A percentile compares a stretch with the other conserved stretches of the same genome.
Conservation (phyloP, 805 yeast species). For the Ogataea haglerorum region DNA sequence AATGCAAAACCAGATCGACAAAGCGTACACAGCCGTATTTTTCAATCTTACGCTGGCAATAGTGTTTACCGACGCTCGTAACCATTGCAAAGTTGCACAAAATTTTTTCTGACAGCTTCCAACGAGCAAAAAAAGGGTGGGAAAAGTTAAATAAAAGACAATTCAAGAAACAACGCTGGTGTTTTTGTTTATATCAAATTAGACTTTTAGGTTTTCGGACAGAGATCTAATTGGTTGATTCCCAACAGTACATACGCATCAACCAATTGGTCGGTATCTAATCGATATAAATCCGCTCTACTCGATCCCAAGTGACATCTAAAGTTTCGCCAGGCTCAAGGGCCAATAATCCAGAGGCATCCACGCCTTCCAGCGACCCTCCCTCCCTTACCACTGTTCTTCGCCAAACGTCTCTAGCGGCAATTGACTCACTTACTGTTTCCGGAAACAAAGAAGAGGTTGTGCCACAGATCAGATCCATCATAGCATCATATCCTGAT, state of each 20-base stretch:
- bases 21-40: conserved; percentile 1
- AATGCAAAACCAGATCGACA: background rate
- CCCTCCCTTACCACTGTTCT: conserved; percentile 1
- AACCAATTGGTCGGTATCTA: conserved; percentile 7
- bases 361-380: conserved; percentile 18
- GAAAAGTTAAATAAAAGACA: conserved; percentile 7
- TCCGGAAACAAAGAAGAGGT: background rate
- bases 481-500: background rate
- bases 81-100: conserved; percentile 7
- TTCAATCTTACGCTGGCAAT: background rate
- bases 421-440: conserved; percentile 1
- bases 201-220: conserved; percentile 2
- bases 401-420: background rate
- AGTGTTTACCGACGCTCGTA: conserved; percentile 1
- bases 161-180: background rate
- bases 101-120: conserved; percentile 11
- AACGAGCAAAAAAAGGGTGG: conserved; percentile 11
- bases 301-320: conserved; percentile 19
- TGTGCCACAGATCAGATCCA: background rate
- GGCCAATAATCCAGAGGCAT: conserved; percentile 25
- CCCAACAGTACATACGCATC: conserved; percentile 1
- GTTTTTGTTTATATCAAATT: conserved; percentile 5
- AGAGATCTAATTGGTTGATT: conserved; percentile 10
- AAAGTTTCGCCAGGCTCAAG: conserved; percentile 24
- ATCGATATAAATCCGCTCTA: conserved; percentile 1